These are phyloP conservation scores for Hyaloraphidium curvatum DNA, from an alignment of 192 early-diverging fungal genomes.

Conservation along the genomic window DNA sequence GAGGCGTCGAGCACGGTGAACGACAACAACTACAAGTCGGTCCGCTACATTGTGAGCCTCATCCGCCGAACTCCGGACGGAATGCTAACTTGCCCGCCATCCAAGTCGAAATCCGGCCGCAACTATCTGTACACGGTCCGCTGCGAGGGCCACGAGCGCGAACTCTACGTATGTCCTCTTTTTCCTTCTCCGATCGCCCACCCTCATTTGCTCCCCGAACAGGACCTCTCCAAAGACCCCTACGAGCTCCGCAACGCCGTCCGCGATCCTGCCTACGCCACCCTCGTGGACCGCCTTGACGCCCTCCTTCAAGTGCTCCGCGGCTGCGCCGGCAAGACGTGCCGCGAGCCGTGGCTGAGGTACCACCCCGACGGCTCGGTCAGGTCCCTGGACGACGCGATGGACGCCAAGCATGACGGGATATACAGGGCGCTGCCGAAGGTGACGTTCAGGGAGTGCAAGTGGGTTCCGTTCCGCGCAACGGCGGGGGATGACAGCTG, in stretches of 20 bases:
- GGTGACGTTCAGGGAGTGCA: conserved; percentile 17
- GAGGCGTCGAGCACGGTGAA: conserved; percentile 7
- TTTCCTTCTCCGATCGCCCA: background rate
- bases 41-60: conserved; percentile 27
- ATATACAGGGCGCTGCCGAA: conserved; percentile 24
- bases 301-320: conserved; percentile 27
- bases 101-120: background rate
- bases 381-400: conserved; percentile 19
- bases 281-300: conserved; percentile 32
- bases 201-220: background rate
- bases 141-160: conserved; percentile 35
- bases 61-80: conserved; percentile 8
- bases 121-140: conserved; percentile 27
- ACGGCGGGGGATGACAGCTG: too few species aligned
- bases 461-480: background rate
- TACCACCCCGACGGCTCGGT: conserved; percentile 20
- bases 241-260: conserved; percentile 30
- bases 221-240: conserved; percentile 29
- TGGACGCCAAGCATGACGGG: conserved; percentile 23
- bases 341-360: conserved; percentile 33
- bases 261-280: too few species aligned
- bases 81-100: background rate
- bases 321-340: conserved; percentile 27
- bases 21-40: conserved; percentile 29
- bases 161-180: conserved; percentile 18